Evolutionary conservation across 345 rosid species (phyloP), one percentile per base, ranked within the genome.

Genomic region (Eucalyptus cladocalyx): DNA sequence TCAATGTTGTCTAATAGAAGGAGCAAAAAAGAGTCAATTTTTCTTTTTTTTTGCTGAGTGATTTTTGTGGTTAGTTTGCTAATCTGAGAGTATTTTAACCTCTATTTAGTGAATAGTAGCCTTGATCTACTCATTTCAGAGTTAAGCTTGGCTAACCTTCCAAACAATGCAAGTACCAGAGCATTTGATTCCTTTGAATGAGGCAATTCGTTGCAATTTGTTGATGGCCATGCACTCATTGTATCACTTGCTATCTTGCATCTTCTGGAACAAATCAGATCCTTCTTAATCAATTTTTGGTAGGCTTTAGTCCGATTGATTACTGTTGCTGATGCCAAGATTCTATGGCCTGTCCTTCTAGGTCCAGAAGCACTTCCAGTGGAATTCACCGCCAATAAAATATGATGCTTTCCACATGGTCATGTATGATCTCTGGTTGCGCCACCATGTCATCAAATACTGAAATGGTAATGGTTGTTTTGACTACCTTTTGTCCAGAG

Each of bases 351-450:
- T 93, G 91, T 80, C 34, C 92, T 91, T 88, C 88, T 91, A 97
- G 98, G 97, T 97, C 65, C 99, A 97, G 87, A 96, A 97, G 93
- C 99, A 98, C 92, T 97, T 97, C 91, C 98, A 96, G 40, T 98
- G 99, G 99, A 96, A 97, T 89, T 88, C 98, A 51, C 98, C 99
- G 24, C 96, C 99, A 2, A 28, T 95, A 69, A 94, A 93, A 89
- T 93, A 90, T 11, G 99, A 97, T 81, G 97, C 98, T 80, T 98
- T 98, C 92, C 99, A 98, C 91, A 97, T 97, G 99, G 96, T 97
- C 89, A 96, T 98, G 96, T 96, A 95, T 80, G 99, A 98, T 72
- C 95, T 98, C 58, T 98, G 99, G 99, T 91, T 96, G 91, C 98
- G 99, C 83, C 99, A 90, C 90, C 98, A 95, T 88, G 96, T 96